Base-by-base conservation (phyloP, 768 basidiomycete genomes). In the Lactifluus subvellereus region DNA sequence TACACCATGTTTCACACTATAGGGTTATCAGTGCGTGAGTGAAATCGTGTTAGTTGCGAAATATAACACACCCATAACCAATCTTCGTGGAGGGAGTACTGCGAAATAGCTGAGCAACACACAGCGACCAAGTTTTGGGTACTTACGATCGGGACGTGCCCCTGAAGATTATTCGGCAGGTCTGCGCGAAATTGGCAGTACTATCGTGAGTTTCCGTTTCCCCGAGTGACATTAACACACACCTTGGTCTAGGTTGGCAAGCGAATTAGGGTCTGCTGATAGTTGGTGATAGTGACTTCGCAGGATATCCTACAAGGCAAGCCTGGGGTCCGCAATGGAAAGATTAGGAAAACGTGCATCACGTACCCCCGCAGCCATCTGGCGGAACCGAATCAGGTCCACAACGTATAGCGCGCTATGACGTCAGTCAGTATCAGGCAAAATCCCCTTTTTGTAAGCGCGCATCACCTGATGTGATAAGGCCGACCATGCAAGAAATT, bases 1-100 rank as follows among this genome's bases (percentile, higher is more conserved):
- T 83, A 85, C 97, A 99, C 97, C 97, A 98, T 0, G 96, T 98
- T 79, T 98, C 96, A 72, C 96, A 98, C 91, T 93, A 53, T 14
- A 45, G 16, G 0, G 42, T 27, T 14, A 42, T 2, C 13, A 54
- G 10, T 37, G 27, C 22, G 33, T 22, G 13, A 38, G 50, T 11
- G 47, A 35, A 37, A 33, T 48, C 50, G 52, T 16, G 50, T 54
- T 43, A 33, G 54, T 8, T 30, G 32, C 32, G 53, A 7, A 53
- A 18, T 38, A 57, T 16, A 73, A 79, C 82, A 57, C 72, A 92
- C 91, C 96, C 97, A 99, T 68, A 98, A 76, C 97, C 97, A 99
- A 69, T 94, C 90, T 74, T 94, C 89, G 62, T 84, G 84, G 16
- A 98, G 77, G 0, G 97, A 94, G 74, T 83, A 89, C 92, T 95